A percentile compares a stretch with the other conserved stretches of the same genome.
These are phyloP conservation scores for Clarireedia homoeocarpa DNA, from an alignment of 2,329 filamentous ascomycete genomes.

Conservation along the genomic window DNA sequence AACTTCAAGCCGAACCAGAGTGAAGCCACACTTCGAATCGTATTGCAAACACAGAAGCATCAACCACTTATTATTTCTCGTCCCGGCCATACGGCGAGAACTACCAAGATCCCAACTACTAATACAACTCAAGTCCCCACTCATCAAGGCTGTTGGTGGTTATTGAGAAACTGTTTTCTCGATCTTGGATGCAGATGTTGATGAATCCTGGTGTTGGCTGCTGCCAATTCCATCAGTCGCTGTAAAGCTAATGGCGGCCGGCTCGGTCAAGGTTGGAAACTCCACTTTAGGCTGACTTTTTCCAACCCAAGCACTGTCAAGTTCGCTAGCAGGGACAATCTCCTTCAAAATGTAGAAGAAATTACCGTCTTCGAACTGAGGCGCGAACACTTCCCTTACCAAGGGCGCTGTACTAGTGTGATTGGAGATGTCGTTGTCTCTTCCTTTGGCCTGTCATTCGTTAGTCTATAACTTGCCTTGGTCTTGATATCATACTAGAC, in stretches of 20 bases:
- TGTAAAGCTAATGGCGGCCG: conserved; percentile 14
- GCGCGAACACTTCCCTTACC: conserved; percentile 38
- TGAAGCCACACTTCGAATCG: no score
- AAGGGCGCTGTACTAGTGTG: conserved; percentile 13
- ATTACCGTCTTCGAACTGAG: conserved; percentile 37
- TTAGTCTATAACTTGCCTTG: conserved; percentile 4
- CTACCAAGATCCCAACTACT: no score
- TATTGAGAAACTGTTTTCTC: no score
- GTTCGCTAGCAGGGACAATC: conserved; percentile 31
- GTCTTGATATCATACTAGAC: conserved; percentile 36
- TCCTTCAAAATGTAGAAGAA: conserved; percentile 43
- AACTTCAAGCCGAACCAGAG: no score
- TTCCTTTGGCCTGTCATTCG: conserved; percentile 38
- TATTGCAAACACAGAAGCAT: no score
- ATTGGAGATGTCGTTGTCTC: conserved; percentile 31
- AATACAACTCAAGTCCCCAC: no score
- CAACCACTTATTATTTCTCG: no score
- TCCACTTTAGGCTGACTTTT: conserved; percentile 16
- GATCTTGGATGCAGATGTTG: no score
- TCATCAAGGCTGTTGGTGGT: no score
- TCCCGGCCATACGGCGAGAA: no score
- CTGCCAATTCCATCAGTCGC: conserved; percentile 15
- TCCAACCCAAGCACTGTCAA: conserved; percentile 25
- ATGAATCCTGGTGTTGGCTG: neutral
- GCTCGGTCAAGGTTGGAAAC: conserved; percentile 20